A percentile compares a stretch with the other conserved stretches of the same genome.
These are phyloP conservation scores for Myriangium duriaei DNA, from an alignment of 2,329 filamentous ascomycete genomes.

Conservation along the genomic window DNA sequence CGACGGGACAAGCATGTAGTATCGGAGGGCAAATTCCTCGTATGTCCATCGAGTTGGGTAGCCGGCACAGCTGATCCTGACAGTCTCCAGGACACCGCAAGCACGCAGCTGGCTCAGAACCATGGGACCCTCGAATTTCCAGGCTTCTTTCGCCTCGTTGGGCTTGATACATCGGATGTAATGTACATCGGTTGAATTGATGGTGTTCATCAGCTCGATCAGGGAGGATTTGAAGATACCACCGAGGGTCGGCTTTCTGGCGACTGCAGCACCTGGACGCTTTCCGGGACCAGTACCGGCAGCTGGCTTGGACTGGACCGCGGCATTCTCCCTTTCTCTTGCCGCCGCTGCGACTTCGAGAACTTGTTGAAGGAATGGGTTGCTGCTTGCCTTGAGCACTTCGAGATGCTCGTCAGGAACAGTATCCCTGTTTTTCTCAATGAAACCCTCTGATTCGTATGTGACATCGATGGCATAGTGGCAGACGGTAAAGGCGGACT, in stretches of 20 bases:
- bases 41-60: slow-evolving; percentile 98
- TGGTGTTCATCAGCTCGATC: slow-evolving; percentile 95
- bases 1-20: slow-evolving; percentile 95
- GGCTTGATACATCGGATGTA: slow-evolving; percentile 99
- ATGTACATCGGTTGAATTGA: slow-evolving; percentile 95
- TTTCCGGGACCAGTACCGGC: slow-evolving; percentile 54
- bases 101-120: slow-evolving; percentile 92
- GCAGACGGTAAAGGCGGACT: slow-evolving; percentile 93
- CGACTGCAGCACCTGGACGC: slow-evolving; percentile 82
- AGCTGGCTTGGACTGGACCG: slow-evolving; percentile 50
- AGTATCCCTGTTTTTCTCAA: slow-evolving; percentile 98
- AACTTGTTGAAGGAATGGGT: slow-evolving; percentile 72
- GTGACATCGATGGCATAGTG: slow-evolving; percentile 98
- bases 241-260: slow-evolving; percentile 90
- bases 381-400: slow-evolving; percentile 71
- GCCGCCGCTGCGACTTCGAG: slow-evolving; percentile 75
- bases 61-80: slow-evolving; percentile 91
- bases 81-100: slow-evolving; percentile 97
- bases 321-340: slow-evolving; percentile 69
- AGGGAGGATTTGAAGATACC: slow-evolving; percentile 98
- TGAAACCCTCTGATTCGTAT: slow-evolving; percentile 97
- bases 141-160: slow-evolving; percentile 90
- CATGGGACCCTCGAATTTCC: slow-evolving; percentile 99
- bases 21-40: slow-evolving; percentile 91
- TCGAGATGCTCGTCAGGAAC: slow-evolving; percentile 98